Conservation (phyloP, 768 basidiomycete species). For the Suillus sp. region DNA sequence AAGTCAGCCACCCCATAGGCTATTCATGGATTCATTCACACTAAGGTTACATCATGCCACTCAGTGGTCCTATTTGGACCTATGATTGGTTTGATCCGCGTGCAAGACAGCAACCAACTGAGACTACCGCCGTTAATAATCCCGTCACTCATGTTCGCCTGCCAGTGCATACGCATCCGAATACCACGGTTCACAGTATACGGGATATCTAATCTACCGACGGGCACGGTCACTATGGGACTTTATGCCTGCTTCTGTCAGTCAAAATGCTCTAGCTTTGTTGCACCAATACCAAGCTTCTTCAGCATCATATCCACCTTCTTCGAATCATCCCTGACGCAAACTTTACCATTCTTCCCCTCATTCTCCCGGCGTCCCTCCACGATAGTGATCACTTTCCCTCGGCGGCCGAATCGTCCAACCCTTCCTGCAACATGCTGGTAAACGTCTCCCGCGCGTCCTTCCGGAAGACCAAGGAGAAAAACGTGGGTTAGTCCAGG, state of each 20-base stretch:
- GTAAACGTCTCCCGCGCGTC: conserved; percentile 58
- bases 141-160: not conserved
- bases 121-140: conserved; percentile 5
- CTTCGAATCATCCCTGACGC: conserved; percentile 37
- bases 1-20: conserved; percentile 34
- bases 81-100: conserved; percentile 7
- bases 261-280: conserved; percentile 55
- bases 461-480: conserved; percentile 61
- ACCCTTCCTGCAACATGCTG: conserved; percentile 73
- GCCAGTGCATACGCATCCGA: no score
- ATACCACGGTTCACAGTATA: not conserved
- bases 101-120: conserved; percentile 1
- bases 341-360: conserved; percentile 28
- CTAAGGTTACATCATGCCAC: conserved; percentile 5
- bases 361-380: conserved; percentile 38
- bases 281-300: conserved; percentile 46
- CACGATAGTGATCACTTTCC: conserved; percentile 68
- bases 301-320: conserved; percentile 47
- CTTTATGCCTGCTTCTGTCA: conserved; percentile 18
- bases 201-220: conserved; percentile 3
- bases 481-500: conserved; percentile 76
- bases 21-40: conserved; percentile 19
- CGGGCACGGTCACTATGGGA: conserved; percentile 3
- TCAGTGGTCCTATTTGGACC: conserved; percentile 4
- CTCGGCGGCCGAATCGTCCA: conserved; percentile 67